Conservation (phyloP, 345 rosid species). For the Eucalyptus cloeziana region DNA sequence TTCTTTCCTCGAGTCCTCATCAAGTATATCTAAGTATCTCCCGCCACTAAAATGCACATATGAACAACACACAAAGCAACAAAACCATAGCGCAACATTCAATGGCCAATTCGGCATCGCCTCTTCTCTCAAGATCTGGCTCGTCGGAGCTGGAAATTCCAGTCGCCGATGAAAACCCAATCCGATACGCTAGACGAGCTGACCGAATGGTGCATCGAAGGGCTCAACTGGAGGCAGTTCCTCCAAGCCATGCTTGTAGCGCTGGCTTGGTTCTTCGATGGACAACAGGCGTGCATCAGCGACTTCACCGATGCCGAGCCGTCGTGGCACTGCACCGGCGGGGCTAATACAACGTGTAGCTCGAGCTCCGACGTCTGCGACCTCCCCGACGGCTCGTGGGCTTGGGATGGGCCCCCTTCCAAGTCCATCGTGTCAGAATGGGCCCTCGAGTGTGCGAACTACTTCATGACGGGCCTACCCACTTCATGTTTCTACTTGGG, state of each 20-base stretch:
- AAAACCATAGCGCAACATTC: not conserved
- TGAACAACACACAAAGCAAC: not conserved
- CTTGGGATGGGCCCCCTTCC: not conserved
- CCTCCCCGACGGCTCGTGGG: not conserved
- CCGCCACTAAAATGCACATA: not conserved
- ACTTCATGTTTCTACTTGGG: constrained; percentile 10
- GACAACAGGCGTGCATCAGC: constrained; percentile 2
- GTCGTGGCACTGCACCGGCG: constrained; percentile 1
- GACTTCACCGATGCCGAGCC: constrained; percentile 2
- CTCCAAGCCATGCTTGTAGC: constrained; percentile 4
- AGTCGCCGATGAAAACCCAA: not conserved
- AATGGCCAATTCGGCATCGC: not conserved
- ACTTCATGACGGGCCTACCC: not conserved
- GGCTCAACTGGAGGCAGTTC: not conserved
- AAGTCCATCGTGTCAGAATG: constrained; percentile 4
- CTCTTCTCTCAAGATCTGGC: not conserved
- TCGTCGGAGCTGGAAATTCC: not conserved
- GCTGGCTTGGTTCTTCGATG: constrained; percentile 3
- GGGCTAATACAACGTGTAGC: not conserved
- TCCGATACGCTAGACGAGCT: not conserved
- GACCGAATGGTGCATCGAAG: not conserved
- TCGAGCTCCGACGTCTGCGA: not conserved
- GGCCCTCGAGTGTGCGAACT: constrained; percentile 1
- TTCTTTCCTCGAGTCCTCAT: not conserved
- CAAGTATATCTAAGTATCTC: not conserved